A percentile compares a stretch with the other conserved stretches of the same genome.
These are phyloP conservation scores for Raddia distichophylla DNA, from an alignment of 176 grass and related monocot species.

Conservation along the genomic window DNA sequence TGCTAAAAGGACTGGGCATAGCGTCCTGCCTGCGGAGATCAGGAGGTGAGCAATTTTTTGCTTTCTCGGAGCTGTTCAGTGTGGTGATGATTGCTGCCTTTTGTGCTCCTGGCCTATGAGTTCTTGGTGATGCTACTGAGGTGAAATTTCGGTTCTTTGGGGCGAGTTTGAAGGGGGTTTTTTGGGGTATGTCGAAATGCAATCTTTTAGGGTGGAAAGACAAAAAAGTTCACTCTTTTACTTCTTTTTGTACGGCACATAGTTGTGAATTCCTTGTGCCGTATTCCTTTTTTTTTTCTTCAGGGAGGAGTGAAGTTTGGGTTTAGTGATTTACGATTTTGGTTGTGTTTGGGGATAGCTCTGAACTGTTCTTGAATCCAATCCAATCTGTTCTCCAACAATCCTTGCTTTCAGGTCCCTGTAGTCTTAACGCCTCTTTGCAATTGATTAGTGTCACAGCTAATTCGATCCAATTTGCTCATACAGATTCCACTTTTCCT, in stretches of 20 bases:
- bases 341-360: neutral
- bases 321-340: neutral
- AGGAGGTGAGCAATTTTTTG: conserved; percentile 7
- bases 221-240: neutral
- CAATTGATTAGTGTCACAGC: neutral
- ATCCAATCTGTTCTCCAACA: conserved; percentile 35
- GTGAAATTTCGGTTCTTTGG: conserved; percentile 13
- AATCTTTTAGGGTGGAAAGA: neutral
- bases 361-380: conserved; percentile 28
- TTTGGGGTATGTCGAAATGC: neutral
- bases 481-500: conserved; percentile 22
- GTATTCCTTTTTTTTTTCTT: neutral
- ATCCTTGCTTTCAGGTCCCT: neutral
- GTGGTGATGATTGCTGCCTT: neutral
- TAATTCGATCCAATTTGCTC: conserved; percentile 11
- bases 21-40: conserved; percentile 18
- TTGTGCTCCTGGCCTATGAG: neutral
- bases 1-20: neutral
- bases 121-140: neutral
- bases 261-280: too few species aligned
- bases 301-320: neutral
- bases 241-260: neutral
- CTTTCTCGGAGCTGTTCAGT: neutral
- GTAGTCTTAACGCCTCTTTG: neutral
- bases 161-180: neutral